phyloP scores from a whole-genome alignment of 2,329 filamentous ascomycete genomes.

The Tolypocladium ovalisporum region DNA sequence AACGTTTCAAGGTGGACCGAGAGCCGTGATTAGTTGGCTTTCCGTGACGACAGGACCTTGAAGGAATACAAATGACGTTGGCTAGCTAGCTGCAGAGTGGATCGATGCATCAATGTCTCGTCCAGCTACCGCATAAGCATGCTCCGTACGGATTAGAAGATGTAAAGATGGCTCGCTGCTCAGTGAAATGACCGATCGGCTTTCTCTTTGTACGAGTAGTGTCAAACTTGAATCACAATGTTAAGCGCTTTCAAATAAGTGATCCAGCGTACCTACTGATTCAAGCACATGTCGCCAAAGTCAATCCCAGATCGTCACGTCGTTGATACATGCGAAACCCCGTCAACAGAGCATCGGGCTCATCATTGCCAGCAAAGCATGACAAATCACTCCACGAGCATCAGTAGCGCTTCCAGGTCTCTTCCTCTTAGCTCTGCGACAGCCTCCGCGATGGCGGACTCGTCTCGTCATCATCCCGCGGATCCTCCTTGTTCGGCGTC shows the following conservation, averaged over 20 bases:
- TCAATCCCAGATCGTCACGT: background rate
- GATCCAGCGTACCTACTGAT: too few relatives aligned
- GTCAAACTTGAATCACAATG: background rate
- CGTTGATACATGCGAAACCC: background rate
- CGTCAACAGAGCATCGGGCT: background rate
- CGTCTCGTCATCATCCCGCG: background rate
- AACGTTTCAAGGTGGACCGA: too few relatives aligned
- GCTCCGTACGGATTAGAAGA: too few relatives aligned
- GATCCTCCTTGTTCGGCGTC: background rate
- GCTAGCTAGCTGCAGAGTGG: background rate
- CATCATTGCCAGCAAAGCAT: background rate
- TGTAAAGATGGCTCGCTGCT: background rate
- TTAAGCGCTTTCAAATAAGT: background rate
- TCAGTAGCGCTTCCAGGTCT: background rate
- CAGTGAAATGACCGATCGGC: background rate
- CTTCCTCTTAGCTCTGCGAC: background rate
- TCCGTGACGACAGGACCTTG: background rate
- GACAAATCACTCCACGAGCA: too few relatives aligned
- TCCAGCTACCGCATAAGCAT: background rate
- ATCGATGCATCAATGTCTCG: background rate
- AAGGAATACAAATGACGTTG: background rate
- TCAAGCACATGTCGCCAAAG: background rate
- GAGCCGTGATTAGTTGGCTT: background rate
- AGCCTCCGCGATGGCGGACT: background rate
- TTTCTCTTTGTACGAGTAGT: too few relatives aligned